Base-by-base conservation (phyloP, 2,329 filamentous ascomycete species). In the Fusarium duplospermum region DNA sequence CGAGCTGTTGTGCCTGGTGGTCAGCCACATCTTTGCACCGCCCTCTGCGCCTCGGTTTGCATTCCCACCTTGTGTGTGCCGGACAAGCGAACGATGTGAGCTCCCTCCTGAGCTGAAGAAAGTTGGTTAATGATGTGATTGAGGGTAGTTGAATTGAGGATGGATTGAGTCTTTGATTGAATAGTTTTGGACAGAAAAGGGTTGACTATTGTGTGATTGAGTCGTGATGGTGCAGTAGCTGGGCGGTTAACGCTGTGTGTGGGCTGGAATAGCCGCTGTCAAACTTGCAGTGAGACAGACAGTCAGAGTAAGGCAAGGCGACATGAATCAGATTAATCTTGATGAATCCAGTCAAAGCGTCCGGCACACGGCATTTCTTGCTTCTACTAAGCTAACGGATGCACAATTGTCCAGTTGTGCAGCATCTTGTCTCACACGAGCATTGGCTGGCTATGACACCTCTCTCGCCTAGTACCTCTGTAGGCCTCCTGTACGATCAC, bases 401-500 rank as follows among this genome's bases (percentile, higher is more conserved):
- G 57, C 70, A 58, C 20, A 18, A 52, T 60, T 54, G 62, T 73
- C 71, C 60, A 71, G 58, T 73, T 68, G 58, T 54, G 67, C 24
- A 20, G 38, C 27, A 22, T 22, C 11, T 10, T 63, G 71, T 74
- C 64, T 72, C 71, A 64, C 61, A 10, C 33, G 36, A 69, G 16
- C 45, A 33, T 18, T 31, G 40, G 31, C 67, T 31, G 40, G 31
- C 67, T 59, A 63, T 52, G 60, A 67, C 31, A 33, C 5, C 62
- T 42, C 62, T 42, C 22, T 38, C 33, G 27, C 38, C 14, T 69
- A 64, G 61, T 54, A n/a, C 36, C 24, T 24, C 24, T n/a, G 36
- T 40, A 74, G 71, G 72, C 72, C 71, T 74, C 71, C 71, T 74
- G 52, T 69, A 45, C 36, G 40, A 72, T 65, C 71, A 33, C 58